Evolutionary conservation across 441 rosid species (phyloP).

Genomic region (Pelargonium myrrhifolium): DNA sequence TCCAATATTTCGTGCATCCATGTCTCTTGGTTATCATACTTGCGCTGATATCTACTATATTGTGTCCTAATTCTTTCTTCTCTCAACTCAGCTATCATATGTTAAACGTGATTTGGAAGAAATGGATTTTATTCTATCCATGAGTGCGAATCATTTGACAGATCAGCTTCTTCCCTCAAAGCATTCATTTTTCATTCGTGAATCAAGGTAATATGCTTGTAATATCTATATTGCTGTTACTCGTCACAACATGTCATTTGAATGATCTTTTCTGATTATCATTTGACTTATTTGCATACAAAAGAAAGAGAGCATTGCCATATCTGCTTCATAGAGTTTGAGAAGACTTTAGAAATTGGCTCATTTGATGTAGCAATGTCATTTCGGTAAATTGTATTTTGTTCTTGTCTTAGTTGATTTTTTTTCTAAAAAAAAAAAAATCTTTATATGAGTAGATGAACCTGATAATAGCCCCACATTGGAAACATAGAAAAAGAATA

Average conservation of each 20-base stretch:
- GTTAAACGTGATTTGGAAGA: constrained; percentile 82
- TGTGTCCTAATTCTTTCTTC: constrained; percentile 16
- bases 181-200: constrained; percentile 84
- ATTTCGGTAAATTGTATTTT: not conserved
- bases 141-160: constrained; percentile 62
- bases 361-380: not conserved
- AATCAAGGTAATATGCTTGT: constrained; percentile 60
- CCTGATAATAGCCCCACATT: too few species aligned
- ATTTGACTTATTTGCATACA: not conserved
- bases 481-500: too few species aligned
- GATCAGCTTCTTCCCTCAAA: constrained; percentile 90
- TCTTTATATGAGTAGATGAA: too few species aligned
- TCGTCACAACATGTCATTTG: constrained; percentile 7
- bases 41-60: not conserved
- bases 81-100: constrained; percentile 60
- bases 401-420: not conserved
- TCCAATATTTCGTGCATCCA: not conserved
- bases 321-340: constrained; percentile 5
- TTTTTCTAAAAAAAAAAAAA: too few species aligned
- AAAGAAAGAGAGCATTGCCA: not conserved
- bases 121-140: constrained; percentile 85
- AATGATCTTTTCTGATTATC: not conserved
- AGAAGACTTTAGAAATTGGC: constrained; percentile 2
- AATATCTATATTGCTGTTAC: constrained; percentile 14
- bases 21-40: constrained; percentile 11